Conservation (phyloP, 2,329 filamentous ascomycete genomes). For the Venturia asperata region DNA sequence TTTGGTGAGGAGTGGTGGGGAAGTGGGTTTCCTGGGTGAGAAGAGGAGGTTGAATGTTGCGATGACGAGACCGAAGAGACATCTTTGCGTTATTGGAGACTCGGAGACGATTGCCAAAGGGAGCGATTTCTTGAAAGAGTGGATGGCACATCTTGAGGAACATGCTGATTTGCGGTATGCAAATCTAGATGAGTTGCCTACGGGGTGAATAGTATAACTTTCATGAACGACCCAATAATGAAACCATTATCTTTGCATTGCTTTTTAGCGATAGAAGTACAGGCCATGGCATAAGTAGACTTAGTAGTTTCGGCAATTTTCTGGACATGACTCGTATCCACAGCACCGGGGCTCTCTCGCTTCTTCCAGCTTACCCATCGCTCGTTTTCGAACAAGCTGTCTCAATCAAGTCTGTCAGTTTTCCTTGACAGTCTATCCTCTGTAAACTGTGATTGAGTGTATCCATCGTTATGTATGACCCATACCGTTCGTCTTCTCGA, state of each 20-base stretch:
- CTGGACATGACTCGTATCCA: neutral
- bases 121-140: constrained; percentile 74
- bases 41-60: constrained; percentile 93
- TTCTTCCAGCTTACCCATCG: neutral
- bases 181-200: constrained; percentile 45
- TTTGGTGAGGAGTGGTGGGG: constrained; percentile 83
- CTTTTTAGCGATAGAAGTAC: no score
- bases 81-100: constrained; percentile 85
- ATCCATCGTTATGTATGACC: neutral
- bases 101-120: constrained; percentile 86
- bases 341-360: neutral
- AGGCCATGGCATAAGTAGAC: no score
- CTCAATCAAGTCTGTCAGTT: no score
- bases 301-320: neutral
- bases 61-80: constrained; percentile 90
- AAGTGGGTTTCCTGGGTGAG: constrained; percentile 88
- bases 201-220: neutral
- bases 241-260: no score
- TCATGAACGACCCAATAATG: no score
- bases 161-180: constrained; percentile 86
- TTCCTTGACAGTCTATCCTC: neutral
- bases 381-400: neutral
- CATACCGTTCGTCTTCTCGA: neutral
- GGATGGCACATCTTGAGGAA: constrained; percentile 89
- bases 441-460: neutral